Evolutionary conservation across 805 yeast species (phyloP).

Genomic region (Teunomyces kruisii): DNA sequence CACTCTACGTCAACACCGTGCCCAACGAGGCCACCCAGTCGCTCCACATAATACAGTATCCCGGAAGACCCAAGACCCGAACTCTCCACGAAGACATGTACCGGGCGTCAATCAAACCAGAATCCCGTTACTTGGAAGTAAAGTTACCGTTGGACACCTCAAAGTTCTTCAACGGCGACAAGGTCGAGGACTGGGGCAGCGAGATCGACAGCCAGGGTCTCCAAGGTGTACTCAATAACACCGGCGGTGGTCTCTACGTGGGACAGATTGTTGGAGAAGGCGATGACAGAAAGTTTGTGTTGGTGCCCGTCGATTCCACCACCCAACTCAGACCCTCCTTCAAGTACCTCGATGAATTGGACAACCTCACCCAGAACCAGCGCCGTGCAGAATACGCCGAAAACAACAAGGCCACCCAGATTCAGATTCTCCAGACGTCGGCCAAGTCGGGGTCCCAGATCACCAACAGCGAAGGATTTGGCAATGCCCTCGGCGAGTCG

Average conservation of each 20-base stretch:
- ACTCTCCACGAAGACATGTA: constrained; percentile 35
- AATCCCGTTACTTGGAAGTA: constrained; percentile 66
- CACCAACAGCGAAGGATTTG: constrained; percentile 25
- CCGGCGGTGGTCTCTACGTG: constrained; percentile 48
- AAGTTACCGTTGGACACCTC: constrained; percentile 72
- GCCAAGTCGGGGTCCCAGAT: constrained; percentile 28
- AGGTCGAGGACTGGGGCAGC: constrained; percentile 63
- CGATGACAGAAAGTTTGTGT: constrained; percentile 46
- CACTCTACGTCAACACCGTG: constrained; percentile 28
- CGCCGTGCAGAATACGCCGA: constrained; percentile 41
- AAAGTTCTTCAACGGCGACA: constrained; percentile 64
- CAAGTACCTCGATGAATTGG: constrained; percentile 68
- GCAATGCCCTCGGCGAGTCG: constrained; percentile 37
- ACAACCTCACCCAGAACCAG: constrained; percentile 42
- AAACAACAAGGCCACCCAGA: constrained; percentile 21
- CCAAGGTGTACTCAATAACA: constrained; percentile 64
- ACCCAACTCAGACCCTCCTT: constrained; percentile 83
- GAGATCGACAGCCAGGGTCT: constrained; percentile 59
- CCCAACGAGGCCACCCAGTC: constrained; percentile 24
- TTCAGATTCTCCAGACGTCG: constrained; percentile 43
- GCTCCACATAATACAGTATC: constrained; percentile 39
- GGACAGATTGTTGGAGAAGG: constrained; percentile 26
- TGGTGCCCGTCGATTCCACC: constrained; percentile 64
- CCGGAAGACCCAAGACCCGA: constrained; percentile 48
- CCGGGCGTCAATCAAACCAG: constrained; percentile 56